Base-by-base conservation (phyloP, 1,139 yeast genomes). In the Lodderomyces pseudojiufengensis region DNA sequence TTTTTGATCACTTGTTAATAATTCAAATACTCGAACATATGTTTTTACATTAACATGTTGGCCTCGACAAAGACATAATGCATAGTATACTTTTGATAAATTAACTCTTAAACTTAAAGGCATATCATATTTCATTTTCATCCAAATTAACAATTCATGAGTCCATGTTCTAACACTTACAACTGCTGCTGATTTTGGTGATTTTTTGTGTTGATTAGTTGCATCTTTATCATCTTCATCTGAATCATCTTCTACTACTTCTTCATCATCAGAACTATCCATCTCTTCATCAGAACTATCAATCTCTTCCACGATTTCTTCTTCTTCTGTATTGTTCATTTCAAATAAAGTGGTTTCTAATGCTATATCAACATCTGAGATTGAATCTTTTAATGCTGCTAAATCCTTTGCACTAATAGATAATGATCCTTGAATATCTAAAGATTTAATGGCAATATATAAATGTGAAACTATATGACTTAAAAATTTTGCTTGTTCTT, bases 131-230 rank as follows among this genome's bases (percentile, higher is more conserved):
- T 87, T 87, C 78, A 84, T 81, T 45, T 76, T 76, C 43, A 88
- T 61, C 78, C 96, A 84, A 29, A 84, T 81, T 39, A 80, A 72
- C 44, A 92, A 70, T 55, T 88, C 97, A 40, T 85, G 81, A 0
- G 97, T 84, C 96, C 97, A 90, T 43, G 84, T 86, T 38, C 83
- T 73, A 8, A 86, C 82, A 29, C 82, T 76, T 8, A 84, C 79
- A 4, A 84, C 81, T 0, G 92, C 80, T 1, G 94, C 84, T 0
- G 86, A 78, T 46, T 75, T 72, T 4, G 84, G 79, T 3, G 81
- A 70, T 11, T 78, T 71, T 45, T 79, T 80, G 42, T 80, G 78
- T 39, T 76, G 74, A 18, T 59, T 61, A 21, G 56, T 64, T 26
- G 68, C 68, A 32, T 61, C 52, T 39, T 56, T 69, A 18, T 65